Evolutionary conservation across 345 rosid genomes (phyloP), one percentile per base, ranked within the genome.

Genomic region (Bruguiera parviflora): DNA sequence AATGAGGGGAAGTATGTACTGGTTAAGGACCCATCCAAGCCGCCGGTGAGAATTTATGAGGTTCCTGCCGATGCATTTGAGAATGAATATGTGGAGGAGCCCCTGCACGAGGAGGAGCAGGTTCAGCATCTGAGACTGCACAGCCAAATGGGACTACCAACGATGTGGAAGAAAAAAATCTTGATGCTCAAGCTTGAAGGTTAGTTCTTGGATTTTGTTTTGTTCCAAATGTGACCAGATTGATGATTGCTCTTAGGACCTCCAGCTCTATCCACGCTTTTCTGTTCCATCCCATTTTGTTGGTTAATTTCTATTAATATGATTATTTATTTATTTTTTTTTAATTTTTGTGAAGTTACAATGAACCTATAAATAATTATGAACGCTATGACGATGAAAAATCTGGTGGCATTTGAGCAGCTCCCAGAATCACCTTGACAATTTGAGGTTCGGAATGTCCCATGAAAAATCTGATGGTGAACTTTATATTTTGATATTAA

Each of bases 1-100:
- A 90, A 86, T 70, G 96, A 90, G 73, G 96, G 96, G n/a, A 90
- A 88, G 82, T 92, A 90, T 77, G 99, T 95, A 47, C 73, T 92
- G 4, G 96, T 95, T 33, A 92, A 95, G 78, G 99, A 92, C 75
- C 99, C 97, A 4, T 81, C 96, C 0, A 92, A 95, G 81, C 97
- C 99, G 5, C 97, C 90, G 68, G 94, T 95, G 47, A 80, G 99
- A 80, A 95, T 95, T 32, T 92, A 92, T 64, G 96, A 90, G 81
- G 98, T 95, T 85, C 98, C 99, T 0, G 84, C 89, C 5, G 99
- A 95, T 87, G 98, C 98, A 1, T 95, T 95, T 55, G 99, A 95
- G 87, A 92, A 95, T 75, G 97, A 95, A 78, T 95, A 95, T 51
- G 92, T 90, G 31, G 98, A 90, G 75, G 99, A 95, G 75, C 97